phyloP scores from a whole-genome alignment of 2,329 filamentous ascomycete species.

The Knoxdaviesia capensis region DNA sequence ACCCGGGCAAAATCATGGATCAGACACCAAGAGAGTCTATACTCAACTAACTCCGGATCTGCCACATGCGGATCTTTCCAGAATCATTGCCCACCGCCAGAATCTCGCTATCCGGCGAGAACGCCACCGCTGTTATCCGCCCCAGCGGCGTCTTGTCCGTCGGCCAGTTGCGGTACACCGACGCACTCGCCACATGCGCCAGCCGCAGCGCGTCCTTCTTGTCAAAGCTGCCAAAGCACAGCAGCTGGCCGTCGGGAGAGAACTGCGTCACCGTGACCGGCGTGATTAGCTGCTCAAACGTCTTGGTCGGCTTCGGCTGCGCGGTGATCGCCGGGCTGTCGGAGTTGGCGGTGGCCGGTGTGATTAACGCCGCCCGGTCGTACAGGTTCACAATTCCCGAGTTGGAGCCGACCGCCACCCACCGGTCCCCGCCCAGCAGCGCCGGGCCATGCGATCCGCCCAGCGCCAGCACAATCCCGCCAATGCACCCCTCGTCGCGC shows the following conservation, averaged over 20 bases:
- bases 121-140: slow-evolving; percentile 55
- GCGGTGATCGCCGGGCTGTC: slow-evolving; percentile 28
- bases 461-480: slow-evolving; percentile 62
- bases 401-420: slow-evolving; percentile 72
- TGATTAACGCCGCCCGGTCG: slow-evolving; percentile 49
- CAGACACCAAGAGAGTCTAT: no score
- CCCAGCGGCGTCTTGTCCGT: slow-evolving; percentile 78
- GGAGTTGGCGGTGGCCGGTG: slow-evolving; percentile 12
- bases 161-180: slow-evolving; percentile 93
- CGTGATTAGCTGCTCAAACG: slow-evolving; percentile 73
- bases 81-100: slow-evolving; percentile 76
- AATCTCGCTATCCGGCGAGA: slow-evolving; percentile 43
- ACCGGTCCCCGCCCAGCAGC: slow-evolving; percentile 57
- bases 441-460: slow-evolving; percentile 46
- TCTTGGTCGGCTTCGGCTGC: slow-evolving; percentile 50
- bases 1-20: no score
- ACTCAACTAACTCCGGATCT: slow-evolving; percentile 43
- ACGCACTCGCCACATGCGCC: slow-evolving; percentile 79
- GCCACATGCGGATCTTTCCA: slow-evolving; percentile 80
- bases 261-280: slow-evolving; percentile 64
- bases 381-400: slow-evolving; percentile 89
- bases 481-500: slow-evolving; percentile 78
- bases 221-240: slow-evolving; percentile 70
- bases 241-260: slow-evolving; percentile 71
- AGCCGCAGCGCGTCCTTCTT: slow-evolving; percentile 77